Evolutionary conservation across 1,284 basidiomycete genomes (phyloP), one percentile per base, ranked within the genome.

Genomic region (Cryptococcus hybrid): DNA sequence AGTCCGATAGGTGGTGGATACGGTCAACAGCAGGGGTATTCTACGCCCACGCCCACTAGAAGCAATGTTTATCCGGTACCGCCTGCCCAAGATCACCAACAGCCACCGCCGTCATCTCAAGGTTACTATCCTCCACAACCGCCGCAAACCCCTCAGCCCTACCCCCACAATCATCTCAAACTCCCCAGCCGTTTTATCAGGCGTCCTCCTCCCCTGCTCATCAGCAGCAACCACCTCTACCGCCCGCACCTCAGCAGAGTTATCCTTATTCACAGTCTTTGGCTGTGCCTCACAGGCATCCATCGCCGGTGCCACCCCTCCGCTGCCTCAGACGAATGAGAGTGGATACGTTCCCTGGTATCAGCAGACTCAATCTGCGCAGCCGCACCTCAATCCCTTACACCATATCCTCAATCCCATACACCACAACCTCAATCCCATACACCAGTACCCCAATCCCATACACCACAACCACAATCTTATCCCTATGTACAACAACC

Each of bases 281-380:
- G 7, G 47, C 24, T 30, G 62, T 6, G 18, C 50, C 4, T 65
- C 62, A 56, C 65, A 61, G 1, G 61, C 65, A 9, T 34, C 47
- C 38, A 58, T 54, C 59, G 24, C 69, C 64, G 13, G 52, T 59
- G 2, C 51, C 66, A 1, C 37, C 62, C 52, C 48, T 24, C 50
- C 49, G 18, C 52, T 52, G 42, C 40, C 47, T 34, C 56, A 15
- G 24, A 47, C 39, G 24, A 42, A 55, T 55, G 44, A 63, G 58
- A 11, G 58, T 24, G 61, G 64, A 2, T 74, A 74, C 47, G 72
- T 75, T 3, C 74, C 74, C 0, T 76, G 74, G 74, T 69, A 72
- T 55, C 71, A 72, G 62, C 74, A 76, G 57, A 75, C 73, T 1
- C 69, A 69, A 39, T 47, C 68, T 12, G n/a, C 50, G 35, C 59